Base-by-base conservation (phyloP, 225 moss, liverwort and hornwort species). In the Physcomitrellopsis africana region DNA sequence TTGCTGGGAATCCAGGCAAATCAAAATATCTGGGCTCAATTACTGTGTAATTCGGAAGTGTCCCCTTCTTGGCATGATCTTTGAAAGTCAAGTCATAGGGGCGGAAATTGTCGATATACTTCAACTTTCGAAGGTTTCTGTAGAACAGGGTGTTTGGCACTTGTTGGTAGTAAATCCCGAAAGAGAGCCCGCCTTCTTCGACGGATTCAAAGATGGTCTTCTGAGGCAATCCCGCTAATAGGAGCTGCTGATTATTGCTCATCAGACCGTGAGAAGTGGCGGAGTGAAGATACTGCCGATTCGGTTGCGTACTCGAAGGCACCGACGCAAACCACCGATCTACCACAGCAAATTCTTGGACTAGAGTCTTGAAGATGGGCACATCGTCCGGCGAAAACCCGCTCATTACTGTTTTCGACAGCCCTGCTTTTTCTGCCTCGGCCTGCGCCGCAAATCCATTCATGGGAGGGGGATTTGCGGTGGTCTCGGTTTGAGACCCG, bases 121-220 rank as follows among this genome's bases (percentile, higher is more conserved):
- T 91, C 7, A 76, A 37, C 60, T 87, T 74, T 2, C 96, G 81
- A 9, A 96, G 89, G 55, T 86, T 85, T 10, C 85, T 84, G 59
- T 81, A 86, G 75, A 92, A 94, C 23, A 96, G 71, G 0, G 94
- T 94, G 55, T 88, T 86, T 3, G 96, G 96, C 45, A 96, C 80
- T 60, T 92, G 86, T 51, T 96, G 96, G 72, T 91, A 96, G 70
- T 96, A 96, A 19, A 96, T 92, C 15, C 89, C 94, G 71, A 94
- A 96, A 2, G 82, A 75, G 52, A 91, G 73, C 7, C 91, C 91
- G 2, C 64, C 92, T 0, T 94, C 96, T 13, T 94, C 89, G 13
- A 96, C 47, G 14, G 74, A 71, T 73, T 96, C 94, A 75, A 94
- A 94, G 59, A 96, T 74, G 11, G 96, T 94, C 53, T 77, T 88